Evolutionary conservation across 306 rosid species (phyloP), one percentile per base, ranked within the genome.

Genomic region (Potentilla sterilis): DNA sequence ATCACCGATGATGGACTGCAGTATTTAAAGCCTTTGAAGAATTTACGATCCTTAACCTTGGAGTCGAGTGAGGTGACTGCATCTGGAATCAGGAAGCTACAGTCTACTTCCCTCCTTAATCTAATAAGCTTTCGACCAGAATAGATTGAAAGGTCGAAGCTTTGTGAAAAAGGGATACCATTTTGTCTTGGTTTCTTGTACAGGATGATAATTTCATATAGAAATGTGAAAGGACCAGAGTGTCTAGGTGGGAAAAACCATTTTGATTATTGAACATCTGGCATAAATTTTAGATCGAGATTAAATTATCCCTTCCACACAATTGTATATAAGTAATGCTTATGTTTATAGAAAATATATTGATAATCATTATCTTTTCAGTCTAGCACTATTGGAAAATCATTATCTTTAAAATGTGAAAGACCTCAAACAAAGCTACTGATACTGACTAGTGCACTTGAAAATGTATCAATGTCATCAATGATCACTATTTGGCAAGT

Each of bases 41-140:
- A 87, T 85, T 75, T 91, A 75, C 81, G 85, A 58, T 88, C 89
- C 32, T 81, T 91, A 57, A 91, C 93, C 62, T 80, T 91, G 81
- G 97, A 91, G 52, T 86, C 89, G 19, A 85, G 92, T 81, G 83
- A 80, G 85, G 92, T 91, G 83, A 91, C 93, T 7, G 86, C 92
- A 69, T 78, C 74, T 42, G 93, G 84, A 77, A 86, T 91, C 55
- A 89, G 81, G 90, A 91, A 83, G 77, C 87, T 91, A 51, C 88
- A 82, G 85, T 84, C 81, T 15, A 76, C 65, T 52, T 70, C 85
- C 81, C 92, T 91, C 74, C 92, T 90, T 2, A 86, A 91, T 77
- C 83, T 91, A 76, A 87, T 87, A 43, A 87, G 83, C 86, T 87
- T 91, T 77, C 86, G 97, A 19, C 96, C 93, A 0, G 92, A 79